A percentile compares a stretch with the other conserved stretches of the same genome.
Conservation (phyloP, 2,329 filamentous ascomycete genomes). For the Aspergillus udagawae region DNA sequence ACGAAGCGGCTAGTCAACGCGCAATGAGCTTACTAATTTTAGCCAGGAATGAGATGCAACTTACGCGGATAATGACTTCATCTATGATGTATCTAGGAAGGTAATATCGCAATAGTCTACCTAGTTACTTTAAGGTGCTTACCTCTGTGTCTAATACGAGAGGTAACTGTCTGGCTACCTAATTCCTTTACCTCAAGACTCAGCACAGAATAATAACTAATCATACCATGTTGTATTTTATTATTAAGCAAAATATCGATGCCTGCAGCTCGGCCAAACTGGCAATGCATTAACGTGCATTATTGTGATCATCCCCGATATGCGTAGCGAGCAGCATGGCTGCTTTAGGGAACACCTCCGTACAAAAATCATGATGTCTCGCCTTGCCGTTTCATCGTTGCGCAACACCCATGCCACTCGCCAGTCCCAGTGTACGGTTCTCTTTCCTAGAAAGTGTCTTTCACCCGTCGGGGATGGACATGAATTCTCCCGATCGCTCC, state of each 20-base stretch:
- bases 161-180: too few relatives aligned
- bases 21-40: background rate
- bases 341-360: conserved; percentile 1
- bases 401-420: too few relatives aligned
- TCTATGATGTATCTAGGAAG: too few relatives aligned
- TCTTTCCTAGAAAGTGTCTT: conserved; percentile 22
- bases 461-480: conserved; percentile 18
- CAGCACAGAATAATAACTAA: too few relatives aligned
- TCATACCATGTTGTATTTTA: background rate
- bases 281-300: background rate
- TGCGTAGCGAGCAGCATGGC: background rate
- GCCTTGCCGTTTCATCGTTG: background rate
- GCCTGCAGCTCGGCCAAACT: background rate
- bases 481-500: conserved; percentile 11
- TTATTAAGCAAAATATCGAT: too few relatives aligned
- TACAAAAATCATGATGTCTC: background rate
- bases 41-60: background rate
- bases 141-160: too few relatives aligned
- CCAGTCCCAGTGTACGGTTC: conserved; percentile 14
- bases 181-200: too few relatives aligned
- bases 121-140: too few relatives aligned
- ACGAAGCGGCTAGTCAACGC: too few relatives aligned
- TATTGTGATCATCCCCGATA: background rate
- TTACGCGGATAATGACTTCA: too few relatives aligned
- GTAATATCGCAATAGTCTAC: too few relatives aligned